Evolutionary conservation across 2,329 filamentous ascomycete species (phyloP).

Genomic region (Venturia effusa): DNA sequence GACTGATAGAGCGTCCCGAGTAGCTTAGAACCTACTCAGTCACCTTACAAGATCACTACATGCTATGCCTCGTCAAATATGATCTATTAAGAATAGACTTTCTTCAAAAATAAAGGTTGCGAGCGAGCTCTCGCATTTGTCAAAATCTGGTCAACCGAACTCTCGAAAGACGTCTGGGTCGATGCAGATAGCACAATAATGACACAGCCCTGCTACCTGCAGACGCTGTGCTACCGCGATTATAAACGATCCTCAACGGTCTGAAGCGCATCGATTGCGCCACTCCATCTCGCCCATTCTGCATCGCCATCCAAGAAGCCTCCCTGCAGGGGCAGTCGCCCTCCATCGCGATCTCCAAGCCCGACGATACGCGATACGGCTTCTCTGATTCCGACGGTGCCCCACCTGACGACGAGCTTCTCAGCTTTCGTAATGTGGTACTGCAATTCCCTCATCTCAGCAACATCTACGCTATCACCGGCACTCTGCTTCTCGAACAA

Average conservation of each 20-base stretch:
- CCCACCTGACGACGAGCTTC: constrained; percentile 49
- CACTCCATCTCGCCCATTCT: constrained; percentile 40
- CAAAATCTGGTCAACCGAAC: too few relatives aligned
- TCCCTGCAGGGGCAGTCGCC: constrained; percentile 46
- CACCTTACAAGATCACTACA: too few relatives aligned
- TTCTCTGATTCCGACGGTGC: constrained; percentile 56
- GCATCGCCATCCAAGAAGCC: constrained; percentile 46
- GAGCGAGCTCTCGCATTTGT: too few relatives aligned
- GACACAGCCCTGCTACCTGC: background rate
- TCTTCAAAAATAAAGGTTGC: too few relatives aligned
- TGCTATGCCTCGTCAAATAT: too few relatives aligned
- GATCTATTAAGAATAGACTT: too few relatives aligned
- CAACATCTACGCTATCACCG: background rate
- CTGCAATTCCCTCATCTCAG: constrained; percentile 34
- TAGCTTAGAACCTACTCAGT: too few relatives aligned
- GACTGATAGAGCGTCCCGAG: too few relatives aligned
- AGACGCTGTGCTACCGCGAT: background rate
- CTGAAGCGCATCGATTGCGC: constrained; percentile 7
- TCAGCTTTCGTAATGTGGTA: constrained; percentile 51
- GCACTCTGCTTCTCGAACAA: constrained; percentile 26
- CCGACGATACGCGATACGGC: constrained; percentile 47
- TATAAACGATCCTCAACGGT: background rate
- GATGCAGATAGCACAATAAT: too few relatives aligned
- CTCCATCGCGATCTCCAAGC: constrained; percentile 47
- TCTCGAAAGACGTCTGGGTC: too few relatives aligned